Evolutionary conservation across 2,329 filamentous ascomycete genomes (phyloP), one percentile per base, ranked within the genome.

Genomic region (Xylaria digitata): DNA sequence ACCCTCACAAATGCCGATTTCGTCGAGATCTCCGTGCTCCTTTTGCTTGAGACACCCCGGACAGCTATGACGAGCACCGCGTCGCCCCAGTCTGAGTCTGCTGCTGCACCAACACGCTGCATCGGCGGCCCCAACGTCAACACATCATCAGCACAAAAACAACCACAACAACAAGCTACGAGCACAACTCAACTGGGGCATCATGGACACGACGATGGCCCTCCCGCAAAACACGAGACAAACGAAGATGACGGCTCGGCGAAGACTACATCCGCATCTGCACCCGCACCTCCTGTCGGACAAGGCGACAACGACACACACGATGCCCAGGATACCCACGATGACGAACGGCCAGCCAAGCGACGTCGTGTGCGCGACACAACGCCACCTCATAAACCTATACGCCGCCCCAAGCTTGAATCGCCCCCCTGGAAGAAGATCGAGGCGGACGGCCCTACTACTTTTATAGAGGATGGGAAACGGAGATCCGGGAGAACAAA

Each of bases 341-440:
- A 67, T 46, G 80, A 82, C 52, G 84, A 83, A 66, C 84, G 83
- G 61, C 87, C 88, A 30, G 79, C 83, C 17, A 94, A 94, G 79
- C 88, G 90, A 76, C 89, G 89, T 69, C 89, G 89, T 77, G 83
- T 87, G 34, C 82, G 81, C 69, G 82, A 85, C 9, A 76, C 78
- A 69, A 85, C 81, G 26, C 82, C 83, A 26, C 82, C 83, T 40
- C 75, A 63, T 8, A 65, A 65, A 74, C 71, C 23, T 73, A 66
- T 62, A 70, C 79, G 66, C 78, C 82, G 68, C 55, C 74, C 77
- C 17, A 83, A 90, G 80, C 81, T 83, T 60, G 84, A 86, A 67
- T 98, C 95, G 70, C 96, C 96, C 71, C 96, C 96, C 23, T 99
- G 96, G 96, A 98, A 96, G 82, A 92, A 89, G 75, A 87, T 92